These are phyloP conservation scores for Camelina sativa DNA, from an alignment of 345 rosid species.

Conservation along the genomic window DNA sequence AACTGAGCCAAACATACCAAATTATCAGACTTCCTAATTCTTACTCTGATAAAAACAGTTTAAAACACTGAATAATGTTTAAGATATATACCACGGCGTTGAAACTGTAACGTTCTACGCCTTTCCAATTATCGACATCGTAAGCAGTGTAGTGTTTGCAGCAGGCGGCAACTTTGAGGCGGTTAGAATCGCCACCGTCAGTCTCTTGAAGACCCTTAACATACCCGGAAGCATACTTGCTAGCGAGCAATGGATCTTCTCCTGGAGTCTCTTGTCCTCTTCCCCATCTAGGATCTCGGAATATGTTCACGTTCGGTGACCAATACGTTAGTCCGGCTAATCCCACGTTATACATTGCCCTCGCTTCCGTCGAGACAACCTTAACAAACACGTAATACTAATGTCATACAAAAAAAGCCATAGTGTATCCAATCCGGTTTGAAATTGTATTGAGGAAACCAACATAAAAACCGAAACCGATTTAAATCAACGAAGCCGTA, in stretches of 20 bases:
- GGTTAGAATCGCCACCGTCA: conserved; percentile 54
- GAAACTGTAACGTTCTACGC: conserved; percentile 69
- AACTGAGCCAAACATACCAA: too few relatives aligned
- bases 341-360: conserved; percentile 97
- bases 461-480: background rate
- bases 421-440: background rate
- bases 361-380: conserved; percentile 96
- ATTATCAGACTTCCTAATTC: background rate
- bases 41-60: background rate
- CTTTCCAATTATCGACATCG: conserved; percentile 92
- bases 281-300: conserved; percentile 98
- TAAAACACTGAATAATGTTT: background rate
- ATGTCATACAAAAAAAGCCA: background rate
- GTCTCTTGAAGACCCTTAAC: conserved; percentile 79
- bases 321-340: conserved; percentile 87
- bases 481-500: background rate
- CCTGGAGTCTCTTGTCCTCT: conserved; percentile 97
- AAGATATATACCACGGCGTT: conserved; percentile 61
- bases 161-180: conserved; percentile 92
- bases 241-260: conserved; percentile 83
- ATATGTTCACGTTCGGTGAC: conserved; percentile 91
- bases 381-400: conserved; percentile 22
- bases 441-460: background rate
- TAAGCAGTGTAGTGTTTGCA: conserved; percentile 97
- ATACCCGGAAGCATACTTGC: conserved; percentile 72